Evolutionary conservation across 371 early-diverging fungal species (phyloP).

Genomic region (Circinella minor): DNA sequence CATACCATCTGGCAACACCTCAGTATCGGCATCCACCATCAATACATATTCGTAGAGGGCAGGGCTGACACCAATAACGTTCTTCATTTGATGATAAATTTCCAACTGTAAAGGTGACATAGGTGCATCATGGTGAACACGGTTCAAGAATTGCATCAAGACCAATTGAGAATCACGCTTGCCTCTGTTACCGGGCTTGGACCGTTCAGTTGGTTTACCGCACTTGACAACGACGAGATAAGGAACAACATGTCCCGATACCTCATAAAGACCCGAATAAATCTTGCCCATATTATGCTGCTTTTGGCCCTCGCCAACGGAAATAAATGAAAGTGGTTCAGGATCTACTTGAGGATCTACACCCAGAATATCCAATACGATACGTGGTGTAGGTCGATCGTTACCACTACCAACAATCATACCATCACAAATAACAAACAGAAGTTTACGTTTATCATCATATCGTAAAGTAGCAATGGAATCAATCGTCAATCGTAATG

Average conservation of each 20-base stretch:
- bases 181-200: conserved; percentile 94
- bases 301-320: conserved; percentile 83
- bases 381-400: conserved; percentile 93
- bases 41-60: conserved; percentile 87
- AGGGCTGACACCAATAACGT: conserved; percentile 89
- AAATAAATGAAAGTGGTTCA: conserved; percentile 84
- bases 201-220: conserved; percentile 75
- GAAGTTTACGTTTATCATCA: conserved; percentile 93
- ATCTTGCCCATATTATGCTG: conserved; percentile 95
- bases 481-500: conserved; percentile 90
- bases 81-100: conserved; percentile 91
- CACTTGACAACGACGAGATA: conserved; percentile 93
- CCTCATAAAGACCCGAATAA: conserved; percentile 93
- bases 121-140: conserved; percentile 91
- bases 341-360: conserved; percentile 78
- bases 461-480: conserved; percentile 91
- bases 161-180: conserved; percentile 99
- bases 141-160: conserved; percentile 97
- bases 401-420: conserved; percentile 94
- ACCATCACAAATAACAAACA: conserved; percentile 90
- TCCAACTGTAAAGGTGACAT: conserved; percentile 93
- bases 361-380: conserved; percentile 90
- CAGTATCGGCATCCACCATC: conserved; percentile 98
- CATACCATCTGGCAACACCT: conserved; percentile 87
- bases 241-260: conserved; percentile 82